Base-by-base conservation (phyloP, 768 basidiomycete genomes). In the Boletus bicolor region DNA sequence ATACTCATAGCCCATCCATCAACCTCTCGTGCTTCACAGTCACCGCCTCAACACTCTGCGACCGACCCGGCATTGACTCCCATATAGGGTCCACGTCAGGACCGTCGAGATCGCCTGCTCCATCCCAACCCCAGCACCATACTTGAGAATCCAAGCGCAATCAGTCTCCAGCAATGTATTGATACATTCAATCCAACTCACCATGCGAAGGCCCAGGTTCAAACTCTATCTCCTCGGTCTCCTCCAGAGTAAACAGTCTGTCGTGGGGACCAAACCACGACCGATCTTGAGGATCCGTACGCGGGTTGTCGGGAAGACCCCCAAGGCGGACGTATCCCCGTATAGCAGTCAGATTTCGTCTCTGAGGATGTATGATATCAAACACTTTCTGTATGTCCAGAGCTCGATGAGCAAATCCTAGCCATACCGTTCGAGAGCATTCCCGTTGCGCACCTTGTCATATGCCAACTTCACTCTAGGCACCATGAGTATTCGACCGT, bases 121-220 rank as follows among this genome's bases (percentile, higher is more conserved):
- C 96, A 65, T 99, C 96, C 96, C 96, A 99, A 19, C 96, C 96
- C 96, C 96, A 98, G 69, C 96, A 98, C 96, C 96, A 98, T 12
- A 98, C 96, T 97, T 65, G 39, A 28, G 1, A 46, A 57, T 36
- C 10, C 44, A 35, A 36, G 19, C 11, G 34, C n/a, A 39, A 14
- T 66, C 41, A 66, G 49, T 46, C 54, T 35, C 19, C 12, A 24
- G 21, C 5, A 17, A 1, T 4, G 2, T 7, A 14, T 24, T 0
- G 45, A 42, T 51, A 46, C 37, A 24, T 15, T 39, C 17, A 10
- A 30, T 24, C 4, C 38, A 24, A 57, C 68, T 50, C 42, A 98
- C 95, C 96, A 61, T 92, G 81, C 54, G 86, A 82, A 15, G 96
- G 96, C 17, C 95, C 93, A 3, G 86, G 77, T 19, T 76, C 69